Base-by-base conservation (phyloP, 192 early-diverging fungal genomes). In the Backusella luteola region DNA sequence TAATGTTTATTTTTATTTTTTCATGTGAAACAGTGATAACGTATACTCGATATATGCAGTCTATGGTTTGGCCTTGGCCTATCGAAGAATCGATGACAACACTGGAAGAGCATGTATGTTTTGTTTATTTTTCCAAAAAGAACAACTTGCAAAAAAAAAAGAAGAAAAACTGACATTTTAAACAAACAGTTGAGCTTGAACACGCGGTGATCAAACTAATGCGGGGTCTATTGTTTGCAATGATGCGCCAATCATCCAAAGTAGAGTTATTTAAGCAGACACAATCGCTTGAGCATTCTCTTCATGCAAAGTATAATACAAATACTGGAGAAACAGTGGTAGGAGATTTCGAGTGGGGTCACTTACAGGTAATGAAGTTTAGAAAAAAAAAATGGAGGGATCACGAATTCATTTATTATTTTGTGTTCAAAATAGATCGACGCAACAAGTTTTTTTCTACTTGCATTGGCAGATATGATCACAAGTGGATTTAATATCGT, bases 251-350 rank as follows among this genome's bases (percentile, higher is more conserved):
- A 78, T 85, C 91, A 17, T 76, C 82, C 67, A 96, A 96, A 77
- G 92, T 94, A 7, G 93, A 94, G 77, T 72, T 78, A 63, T 96
- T 96, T 83, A 96, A 94, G 79, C 84, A 92, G 71, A 92, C 91
- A 1, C 94, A 95, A 76, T 74, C 85, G 21, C 77, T 91, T 21
- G 81, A 87, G 21, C 85, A 96, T 80, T 85, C 93, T 12, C 87
- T 96, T 3, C 94, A 96, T 77, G 94, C 94, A 41, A 96, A 96
- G 84, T 96, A 93, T 84, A 92, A 93, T 78, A 96, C 93, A 17
- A 84, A 80, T 6, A 94, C 93, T 0, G 93, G 92, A 36, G 93
- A 91, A 70, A 93, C 93, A n/a, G 93, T 96, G 26, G 94, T 96
- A 17, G 93, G 90, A 7, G 94, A 96, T 73, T 85, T 84, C 29